A percentile compares a stretch with the other conserved stretches of the same genome.
phyloP scores from a whole-genome alignment of 352 stramenopile genomes.

The Globisporangium cylindrosporum region DNA sequence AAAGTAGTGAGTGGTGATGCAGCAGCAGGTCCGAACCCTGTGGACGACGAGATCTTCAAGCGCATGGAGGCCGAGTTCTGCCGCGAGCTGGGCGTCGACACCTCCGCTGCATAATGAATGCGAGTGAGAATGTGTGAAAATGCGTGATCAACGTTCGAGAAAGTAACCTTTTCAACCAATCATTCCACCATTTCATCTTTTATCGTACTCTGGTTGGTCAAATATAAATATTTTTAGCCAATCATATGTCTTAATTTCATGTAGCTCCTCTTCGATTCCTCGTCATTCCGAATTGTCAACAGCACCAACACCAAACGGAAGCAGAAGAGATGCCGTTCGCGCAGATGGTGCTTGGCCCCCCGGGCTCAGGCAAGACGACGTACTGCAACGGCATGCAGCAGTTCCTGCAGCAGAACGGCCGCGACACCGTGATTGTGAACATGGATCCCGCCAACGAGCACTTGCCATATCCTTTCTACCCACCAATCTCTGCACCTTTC shows the following conservation, averaged over 20 bases:
- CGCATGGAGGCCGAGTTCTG: conserved; percentile 80
- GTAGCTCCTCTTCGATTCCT: neutral
- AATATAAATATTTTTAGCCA: neutral
- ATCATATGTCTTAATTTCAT: neutral
- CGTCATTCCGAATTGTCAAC: neutral
- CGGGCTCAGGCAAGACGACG: conserved; percentile 95
- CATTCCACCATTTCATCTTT: neutral
- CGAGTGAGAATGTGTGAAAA: neutral
- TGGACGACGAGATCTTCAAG: conserved; percentile 73
- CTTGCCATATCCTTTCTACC: conserved; percentile 35
- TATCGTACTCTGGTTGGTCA: neutral
- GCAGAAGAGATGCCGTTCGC: conserved; percentile 52
- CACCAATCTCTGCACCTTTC: neutral
- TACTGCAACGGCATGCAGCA: conserved; percentile 99
- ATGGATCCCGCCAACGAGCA: conserved; percentile 98
- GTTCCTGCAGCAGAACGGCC: conserved; percentile 70
- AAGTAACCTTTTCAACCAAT: neutral
- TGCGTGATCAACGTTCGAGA: neutral
- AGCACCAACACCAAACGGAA: neutral
- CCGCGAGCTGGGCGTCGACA: conserved; percentile 62
- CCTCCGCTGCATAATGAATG: conserved; percentile 15
- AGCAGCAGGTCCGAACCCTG: conserved; percentile 1
- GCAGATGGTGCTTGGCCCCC: conserved; percentile 72
- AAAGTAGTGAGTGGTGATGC: neutral
- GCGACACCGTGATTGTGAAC: conserved; percentile 92